Base-by-base conservation (phyloP, 371 early-diverging fungal species). In the Mortierella sp. region DNA sequence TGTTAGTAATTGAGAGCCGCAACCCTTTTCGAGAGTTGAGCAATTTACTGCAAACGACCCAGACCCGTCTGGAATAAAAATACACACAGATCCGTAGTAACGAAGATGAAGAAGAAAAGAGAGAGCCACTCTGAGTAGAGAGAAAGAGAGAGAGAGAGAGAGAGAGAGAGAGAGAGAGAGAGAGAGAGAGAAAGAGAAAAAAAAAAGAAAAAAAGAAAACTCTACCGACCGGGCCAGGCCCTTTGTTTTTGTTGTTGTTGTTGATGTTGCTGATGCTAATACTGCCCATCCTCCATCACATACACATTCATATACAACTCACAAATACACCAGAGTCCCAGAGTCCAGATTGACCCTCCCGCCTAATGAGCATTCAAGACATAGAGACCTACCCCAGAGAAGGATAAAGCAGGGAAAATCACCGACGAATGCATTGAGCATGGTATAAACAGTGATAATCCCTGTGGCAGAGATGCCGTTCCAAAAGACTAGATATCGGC, bases 401-500 rank as follows among this genome's bases (percentile, higher is more conserved):
- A 76, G 55, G 16, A 76, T 26, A 37, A 65, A 76, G 50, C 77
- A 76, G 0, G 77, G 77, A 58, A 76, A 76, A 52, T 72, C 62
- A 47, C 77, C 77, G 21, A 68, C 77, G 58, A 64, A 76, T 7
- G 77, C 59, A 48, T 76, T 76, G 30, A 76, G 62, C 72, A 76
- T 65, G 62, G 72, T 68, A 28, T 76, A 76, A 19, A 76, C 58
- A 62, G 65, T 61, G 53, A 76, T 65, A 58, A 68, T 47, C 1
- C 64, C 72, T 4, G 68, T 72, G 57, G 77, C 77, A 9, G 77
- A 67, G 55, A 76, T 25, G 16, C 77, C 77, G 56, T 76, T 76
- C 77, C 77, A 76, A 45, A 71, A 64, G 44, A 76, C 69, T 21
- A 76, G 77, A 59, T 76, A 76, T 18, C 72, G 72, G 25, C 77